Base-by-base conservation (phyloP, 129 eudicot species). In the Smallanthus sonchifolius region DNA sequence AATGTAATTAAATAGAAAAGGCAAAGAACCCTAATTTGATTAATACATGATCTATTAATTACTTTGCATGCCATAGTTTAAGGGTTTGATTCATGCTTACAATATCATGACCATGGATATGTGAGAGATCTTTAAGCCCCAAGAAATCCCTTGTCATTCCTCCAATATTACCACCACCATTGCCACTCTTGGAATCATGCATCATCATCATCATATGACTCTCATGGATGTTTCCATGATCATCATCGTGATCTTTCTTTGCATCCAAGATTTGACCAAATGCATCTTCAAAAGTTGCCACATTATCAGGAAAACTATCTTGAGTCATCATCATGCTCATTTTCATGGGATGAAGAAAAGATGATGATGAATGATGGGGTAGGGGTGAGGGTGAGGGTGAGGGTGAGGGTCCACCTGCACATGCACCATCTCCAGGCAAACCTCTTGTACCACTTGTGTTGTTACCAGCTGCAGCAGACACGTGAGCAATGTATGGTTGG, bases 141-240 rank as follows among this genome's bases (percentile, higher is more conserved):
- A 94, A 77, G 69, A 94, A 94, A 76, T 94, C 97, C 75, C 96
- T 88, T 10, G 98, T 93, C 87, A 83, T 84, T 11, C 83, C 87
- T 10, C 69, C 75, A 36, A 39, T 35, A 36, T 63, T 78, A 39
- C 77, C 71, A n/a, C n/a, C n/a, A 56, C 30, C 39, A 73, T 45
- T 28, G 11, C 72, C 78, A 37, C 64, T 57, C 64, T 57, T 44
- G 0, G 48, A 38, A 68, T 65, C 73, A 20, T 52, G 65, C 73
- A 49, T 37, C 35, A 37, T 57, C 43, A 62, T 20, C 72, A 65
- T 54, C 45, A 28, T 67, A 13, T 51, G 57, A 51, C 28, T 51
- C 57, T 51, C 24, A 54, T 20, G 61, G 13, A 7, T 54, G 19
- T 4, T 54, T 20, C 5, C 32, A 54, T 20, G 15, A 2, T 20